Evolutionary conservation across 306 rosid genomes (phyloP).

Genomic region (Corylus avellana): DNA sequence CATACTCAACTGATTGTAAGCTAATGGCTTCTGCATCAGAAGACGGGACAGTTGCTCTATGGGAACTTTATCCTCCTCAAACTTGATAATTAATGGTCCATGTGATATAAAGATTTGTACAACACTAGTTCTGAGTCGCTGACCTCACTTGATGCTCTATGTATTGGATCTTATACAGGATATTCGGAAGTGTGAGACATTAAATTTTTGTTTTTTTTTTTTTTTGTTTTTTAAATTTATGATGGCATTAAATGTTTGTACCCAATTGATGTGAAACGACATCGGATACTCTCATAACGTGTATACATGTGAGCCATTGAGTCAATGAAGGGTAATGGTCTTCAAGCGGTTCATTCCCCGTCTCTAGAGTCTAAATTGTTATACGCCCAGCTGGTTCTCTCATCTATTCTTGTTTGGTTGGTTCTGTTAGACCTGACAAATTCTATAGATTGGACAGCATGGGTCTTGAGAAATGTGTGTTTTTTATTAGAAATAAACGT

Average conservation of each 20-base stretch:
- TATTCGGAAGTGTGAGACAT: not conserved
- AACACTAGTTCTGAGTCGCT: not conserved
- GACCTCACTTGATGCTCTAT: not conserved
- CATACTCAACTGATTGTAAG: constrained; percentile 67
- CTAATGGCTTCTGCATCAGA: constrained; percentile 92
- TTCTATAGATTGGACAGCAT: not conserved
- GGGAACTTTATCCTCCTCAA: constrained; percentile 90
- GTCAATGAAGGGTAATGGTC: too few species aligned
- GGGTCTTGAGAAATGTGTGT: too few species aligned
- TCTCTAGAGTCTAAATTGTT: too few species aligned
- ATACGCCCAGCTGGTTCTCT: not conserved
- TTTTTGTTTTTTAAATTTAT: too few species aligned
- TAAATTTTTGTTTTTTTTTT: too few species aligned
- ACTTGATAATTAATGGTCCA: constrained; percentile 29
- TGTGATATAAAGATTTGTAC: not conserved
- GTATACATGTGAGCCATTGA: too few species aligned
- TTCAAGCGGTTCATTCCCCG: too few species aligned
- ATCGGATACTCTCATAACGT: not conserved
- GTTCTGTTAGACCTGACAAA: not conserved
- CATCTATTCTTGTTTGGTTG: not conserved
- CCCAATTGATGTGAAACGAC: not conserved
- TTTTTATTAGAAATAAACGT: too few species aligned
- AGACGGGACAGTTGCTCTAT: constrained; percentile 80
- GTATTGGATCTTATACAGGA: not conserved
- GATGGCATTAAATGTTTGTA: too few species aligned